Percentiles rank a stretch among this genome's conserved stretches.
phyloP scores from a whole-genome alignment of 2,329 filamentous ascomycete genomes.

The Phyllosticta capitalensis region DNA sequence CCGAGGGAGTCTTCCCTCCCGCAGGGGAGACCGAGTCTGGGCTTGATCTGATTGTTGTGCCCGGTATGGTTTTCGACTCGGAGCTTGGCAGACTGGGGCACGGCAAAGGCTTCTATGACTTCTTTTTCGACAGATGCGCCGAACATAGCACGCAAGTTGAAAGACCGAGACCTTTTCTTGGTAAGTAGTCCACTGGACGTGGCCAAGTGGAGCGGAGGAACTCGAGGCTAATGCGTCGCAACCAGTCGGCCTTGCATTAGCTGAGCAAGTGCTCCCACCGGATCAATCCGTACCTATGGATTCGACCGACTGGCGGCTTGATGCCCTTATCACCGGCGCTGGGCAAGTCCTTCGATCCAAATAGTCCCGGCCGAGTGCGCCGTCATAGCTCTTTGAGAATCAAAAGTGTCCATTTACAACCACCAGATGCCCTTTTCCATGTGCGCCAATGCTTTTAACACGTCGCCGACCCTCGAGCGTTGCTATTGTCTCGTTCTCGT shows the following conservation, averaged over 20 bases:
- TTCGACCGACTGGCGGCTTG: slow-evolving; percentile 66
- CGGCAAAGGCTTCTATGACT: slow-evolving; percentile 95
- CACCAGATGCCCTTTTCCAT: slow-evolving; percentile 1
- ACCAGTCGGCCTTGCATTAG: slow-evolving; percentile 68
- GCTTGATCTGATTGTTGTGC: slow-evolving; percentile 82
- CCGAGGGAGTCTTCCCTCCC: slow-evolving; percentile 26
- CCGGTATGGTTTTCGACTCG: slow-evolving; percentile 83
- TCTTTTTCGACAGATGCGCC: slow-evolving; percentile 72
- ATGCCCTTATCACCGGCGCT: slow-evolving; percentile 66
- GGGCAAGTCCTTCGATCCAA: slow-evolving; percentile 40
- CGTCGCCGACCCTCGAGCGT: background rate
- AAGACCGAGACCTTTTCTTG: slow-evolving; percentile 47
- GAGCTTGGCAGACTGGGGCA: slow-evolving; percentile 73
- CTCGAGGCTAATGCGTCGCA: slow-evolving; percentile 1
- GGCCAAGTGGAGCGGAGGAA: background rate
- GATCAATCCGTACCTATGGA: slow-evolving; percentile 62
- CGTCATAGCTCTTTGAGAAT: slow-evolving; percentile 2
- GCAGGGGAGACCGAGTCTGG: slow-evolving; percentile 25
- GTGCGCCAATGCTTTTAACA: background rate
- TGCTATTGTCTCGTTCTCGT: slow-evolving; percentile 2
- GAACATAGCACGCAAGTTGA: slow-evolving; percentile 26
- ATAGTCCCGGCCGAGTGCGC: background rate
- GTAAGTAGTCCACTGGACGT: slow-evolving; percentile 26
- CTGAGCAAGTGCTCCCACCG: slow-evolving; percentile 68
- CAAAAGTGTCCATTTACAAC: slow-evolving; percentile 2